Evolutionary conservation across 805 yeast species (phyloP).

Genomic region (Schwanniomyces sp.): DNA sequence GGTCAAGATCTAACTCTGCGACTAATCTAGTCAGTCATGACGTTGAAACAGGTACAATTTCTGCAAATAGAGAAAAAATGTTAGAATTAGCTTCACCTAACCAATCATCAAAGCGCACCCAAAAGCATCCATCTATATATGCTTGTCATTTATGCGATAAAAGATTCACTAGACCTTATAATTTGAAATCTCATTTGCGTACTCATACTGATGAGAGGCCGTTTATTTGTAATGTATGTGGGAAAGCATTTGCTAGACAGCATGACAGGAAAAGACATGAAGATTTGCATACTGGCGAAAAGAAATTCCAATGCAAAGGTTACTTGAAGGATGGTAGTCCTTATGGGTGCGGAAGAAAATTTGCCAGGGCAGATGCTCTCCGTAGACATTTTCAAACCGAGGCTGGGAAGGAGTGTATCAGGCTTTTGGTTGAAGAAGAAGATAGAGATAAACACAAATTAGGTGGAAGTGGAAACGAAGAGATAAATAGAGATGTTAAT

Average conservation of each 20-base stretch:
- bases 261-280: conserved; percentile 48
- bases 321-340: conserved; percentile 53
- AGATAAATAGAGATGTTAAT: background rate
- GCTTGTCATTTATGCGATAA: conserved; percentile 85
- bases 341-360: conserved; percentile 46
- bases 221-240: conserved; percentile 69
- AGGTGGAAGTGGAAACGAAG: conserved; percentile 2
- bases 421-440: conserved; percentile 41
- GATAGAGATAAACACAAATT: conserved; percentile 22
- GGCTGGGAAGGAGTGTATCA: conserved; percentile 44
- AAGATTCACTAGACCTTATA: conserved; percentile 88
- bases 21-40: conserved; percentile 25
- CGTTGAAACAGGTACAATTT: conserved; percentile 21
- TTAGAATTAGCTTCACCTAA: conserved; percentile 64
- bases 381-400: conserved; percentile 48
- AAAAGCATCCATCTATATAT: conserved; percentile 71
- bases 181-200: conserved; percentile 84
- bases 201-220: conserved; percentile 90
- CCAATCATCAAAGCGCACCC: conserved; percentile 53
- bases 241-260: conserved; percentile 65
- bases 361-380: conserved; percentile 48
- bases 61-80: conserved; percentile 54
- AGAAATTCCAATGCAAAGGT: conserved; percentile 72
- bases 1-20: conserved; percentile 24
- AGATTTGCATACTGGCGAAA: conserved; percentile 71